These are phyloP conservation scores for Albophoma yamanashiensis DNA, from an alignment of 2,329 filamentous ascomycete species.

Conservation along the genomic window DNA sequence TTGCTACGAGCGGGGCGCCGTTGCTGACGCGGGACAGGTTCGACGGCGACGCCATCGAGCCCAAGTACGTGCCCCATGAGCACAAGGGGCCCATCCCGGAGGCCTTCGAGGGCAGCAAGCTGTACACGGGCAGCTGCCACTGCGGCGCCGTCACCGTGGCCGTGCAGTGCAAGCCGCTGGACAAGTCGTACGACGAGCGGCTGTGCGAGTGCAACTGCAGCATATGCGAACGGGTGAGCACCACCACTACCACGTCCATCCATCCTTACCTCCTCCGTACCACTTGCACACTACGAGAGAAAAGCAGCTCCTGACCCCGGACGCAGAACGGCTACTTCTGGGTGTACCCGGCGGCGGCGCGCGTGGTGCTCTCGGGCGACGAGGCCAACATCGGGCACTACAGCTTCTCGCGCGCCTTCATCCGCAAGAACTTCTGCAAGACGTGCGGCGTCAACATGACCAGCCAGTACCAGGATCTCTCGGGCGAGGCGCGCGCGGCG, in stretches of 20 bases:
- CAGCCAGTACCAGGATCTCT: conserved; percentile 17
- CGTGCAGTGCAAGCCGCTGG: conserved; percentile 29
- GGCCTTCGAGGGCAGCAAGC: conserved; percentile 23
- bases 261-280: background rate
- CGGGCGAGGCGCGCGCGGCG: conserved; percentile 23
- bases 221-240: conserved; percentile 30
- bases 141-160: conserved; percentile 38
- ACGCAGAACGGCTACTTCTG: conserved; percentile 31
- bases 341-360: conserved; percentile 28
- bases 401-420: conserved; percentile 18
- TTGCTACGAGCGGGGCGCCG: background rate
- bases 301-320: background rate
- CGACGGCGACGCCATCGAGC: conserved; percentile 23
- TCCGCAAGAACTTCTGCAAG: conserved; percentile 36
- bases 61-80: conserved; percentile 20
- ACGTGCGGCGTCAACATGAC: conserved; percentile 33
- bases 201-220: conserved; percentile 40
- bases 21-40: conserved; percentile 15
- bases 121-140: conserved; percentile 41
- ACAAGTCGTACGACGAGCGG: conserved; percentile 20
- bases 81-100: conserved; percentile 31
- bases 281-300: too few relatives aligned
- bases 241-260: background rate
- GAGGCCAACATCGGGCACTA: conserved; percentile 28
- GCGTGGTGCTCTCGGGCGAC: conserved; percentile 28